These are phyloP conservation scores for Coemansia brasiliensis DNA, from an alignment of 192 early-diverging fungal genomes.

Conservation along the genomic window DNA sequence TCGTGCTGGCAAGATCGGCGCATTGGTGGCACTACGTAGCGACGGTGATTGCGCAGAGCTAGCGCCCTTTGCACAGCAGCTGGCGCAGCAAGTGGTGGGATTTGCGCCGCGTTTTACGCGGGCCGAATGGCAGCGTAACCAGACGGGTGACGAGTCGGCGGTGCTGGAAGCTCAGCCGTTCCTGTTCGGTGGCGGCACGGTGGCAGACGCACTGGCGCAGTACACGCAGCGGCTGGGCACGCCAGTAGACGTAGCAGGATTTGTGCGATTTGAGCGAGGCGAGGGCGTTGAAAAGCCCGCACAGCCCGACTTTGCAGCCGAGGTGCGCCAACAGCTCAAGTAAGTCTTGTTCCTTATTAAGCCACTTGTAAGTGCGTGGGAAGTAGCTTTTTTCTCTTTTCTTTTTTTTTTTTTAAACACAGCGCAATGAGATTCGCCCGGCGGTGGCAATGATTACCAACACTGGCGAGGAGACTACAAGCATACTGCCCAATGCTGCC, in stretches of 20 bases:
- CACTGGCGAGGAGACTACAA: conserved; percentile 11
- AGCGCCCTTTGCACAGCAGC: conserved; percentile 62
- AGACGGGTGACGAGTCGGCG: conserved; percentile 23
- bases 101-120: conserved; percentile 63
- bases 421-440: conserved; percentile 10
- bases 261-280: conserved; percentile 78
- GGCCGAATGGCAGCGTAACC: conserved; percentile 50
- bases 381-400: conserved; percentile 7
- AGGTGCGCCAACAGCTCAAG: conserved; percentile 64
- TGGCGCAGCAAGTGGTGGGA: conserved; percentile 88
- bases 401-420: not conserved
- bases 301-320: conserved; percentile 73
- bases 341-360: not conserved
- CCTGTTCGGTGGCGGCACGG: conserved; percentile 71
- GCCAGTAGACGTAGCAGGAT: conserved; percentile 64
- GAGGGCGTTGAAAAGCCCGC: conserved; percentile 81
- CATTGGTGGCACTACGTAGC: conserved; percentile 64
- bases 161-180: conserved; percentile 74
- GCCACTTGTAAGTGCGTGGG: not conserved
- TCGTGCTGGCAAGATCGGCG: conserved; percentile 76
- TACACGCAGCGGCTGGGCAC: conserved; percentile 49
- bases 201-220: conserved; percentile 62
- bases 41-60: conserved; percentile 31
- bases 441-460: conserved; percentile 7
- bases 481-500: conserved; percentile 6